A percentile compares a stretch with the other conserved stretches of the same genome.
Evolutionary conservation across 257 asterid species (phyloP).

Genomic region (Solanum chmielewskii): DNA sequence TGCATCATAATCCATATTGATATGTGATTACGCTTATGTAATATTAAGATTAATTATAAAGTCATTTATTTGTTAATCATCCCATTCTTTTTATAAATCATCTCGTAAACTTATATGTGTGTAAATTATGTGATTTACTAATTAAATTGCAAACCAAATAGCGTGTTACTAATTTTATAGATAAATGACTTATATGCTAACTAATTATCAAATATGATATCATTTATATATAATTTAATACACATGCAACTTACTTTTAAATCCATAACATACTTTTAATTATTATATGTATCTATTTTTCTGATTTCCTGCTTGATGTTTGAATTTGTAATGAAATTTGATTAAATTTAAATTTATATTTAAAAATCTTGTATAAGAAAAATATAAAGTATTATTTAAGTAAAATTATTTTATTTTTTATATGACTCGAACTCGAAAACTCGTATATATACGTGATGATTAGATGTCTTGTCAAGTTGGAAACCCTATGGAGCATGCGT

Average conservation of each 20-base stretch:
- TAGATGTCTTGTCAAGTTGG: background rate
- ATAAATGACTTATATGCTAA: too few species aligned
- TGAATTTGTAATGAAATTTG: rapidly evolving
- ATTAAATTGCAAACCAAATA: background rate
- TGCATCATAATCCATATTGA: too few species aligned
- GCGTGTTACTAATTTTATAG: too few species aligned
- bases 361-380: background rate
- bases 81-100: too few species aligned
- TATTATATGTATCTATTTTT: too few species aligned
- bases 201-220: too few species aligned
- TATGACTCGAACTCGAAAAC: background rate
- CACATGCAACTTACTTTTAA: too few species aligned
- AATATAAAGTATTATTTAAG: background rate
- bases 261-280: too few species aligned
- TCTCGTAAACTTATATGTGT: background rate
- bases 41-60: too few species aligned
- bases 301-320: background rate
- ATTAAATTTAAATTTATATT: background rate
- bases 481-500: background rate
- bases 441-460: background rate
- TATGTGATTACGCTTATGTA: too few species aligned
- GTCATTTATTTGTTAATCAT: background rate
- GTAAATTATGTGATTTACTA: background rate
- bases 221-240: too few species aligned
- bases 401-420: background rate